These are phyloP conservation scores for Gonapodya sp. DNA, from an alignment of 192 early-diverging fungal genomes.

Conservation along the genomic window DNA sequence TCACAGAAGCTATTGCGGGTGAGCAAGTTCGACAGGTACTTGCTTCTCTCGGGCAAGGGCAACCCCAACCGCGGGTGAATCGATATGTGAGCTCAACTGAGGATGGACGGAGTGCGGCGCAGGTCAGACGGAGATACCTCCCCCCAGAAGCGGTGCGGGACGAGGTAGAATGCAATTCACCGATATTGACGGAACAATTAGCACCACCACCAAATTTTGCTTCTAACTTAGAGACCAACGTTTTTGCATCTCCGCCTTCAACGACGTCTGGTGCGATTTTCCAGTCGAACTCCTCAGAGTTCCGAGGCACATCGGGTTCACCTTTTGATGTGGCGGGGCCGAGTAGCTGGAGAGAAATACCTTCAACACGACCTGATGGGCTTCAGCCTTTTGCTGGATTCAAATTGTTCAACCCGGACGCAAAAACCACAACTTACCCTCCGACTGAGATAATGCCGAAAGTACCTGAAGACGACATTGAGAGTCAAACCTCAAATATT, in stretches of 20 bases:
- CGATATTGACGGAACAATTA: neutral
- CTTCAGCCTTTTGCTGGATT: neutral
- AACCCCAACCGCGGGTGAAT: neutral
- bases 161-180: no score
- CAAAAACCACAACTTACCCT: no score
- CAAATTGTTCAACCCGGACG: neutral
- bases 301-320: no score
- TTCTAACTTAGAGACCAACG: neutral
- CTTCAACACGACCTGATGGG: neutral
- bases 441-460: no score
- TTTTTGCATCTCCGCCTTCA: neutral
- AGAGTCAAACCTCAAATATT: neutral
- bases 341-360: neutral
- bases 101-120: no score
- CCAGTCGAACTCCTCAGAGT: no score
- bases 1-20: neutral
- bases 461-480: neutral
- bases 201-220: neutral
- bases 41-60: neutral
- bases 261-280: neutral
- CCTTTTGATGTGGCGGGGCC: neutral
- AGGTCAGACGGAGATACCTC: no score
- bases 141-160: no score
- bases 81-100: no score
- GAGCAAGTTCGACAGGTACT: neutral